phyloP scores from a whole-genome alignment of 1,284 basidiomycete species.

The Agroathelia rolfsii region DNA sequence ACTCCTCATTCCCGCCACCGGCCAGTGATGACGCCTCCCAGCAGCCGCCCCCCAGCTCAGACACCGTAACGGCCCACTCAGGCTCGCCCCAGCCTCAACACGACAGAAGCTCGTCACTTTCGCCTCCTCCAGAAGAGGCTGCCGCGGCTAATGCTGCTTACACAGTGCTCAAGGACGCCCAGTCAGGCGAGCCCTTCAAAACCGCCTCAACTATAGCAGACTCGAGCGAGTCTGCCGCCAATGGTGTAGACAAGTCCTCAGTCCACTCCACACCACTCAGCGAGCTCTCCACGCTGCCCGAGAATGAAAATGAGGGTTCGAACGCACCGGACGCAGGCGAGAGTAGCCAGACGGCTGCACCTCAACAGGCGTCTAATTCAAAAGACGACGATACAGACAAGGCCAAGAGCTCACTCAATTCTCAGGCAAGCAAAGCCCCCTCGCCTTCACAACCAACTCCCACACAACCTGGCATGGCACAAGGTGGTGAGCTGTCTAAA shows the following conservation, averaged over 20 bases:
- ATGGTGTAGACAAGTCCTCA: slow-evolving; percentile 27
- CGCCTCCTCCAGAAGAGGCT: slow-evolving; percentile 36
- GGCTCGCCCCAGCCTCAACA: slow-evolving; percentile 4
- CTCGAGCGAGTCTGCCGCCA: slow-evolving; percentile 14
- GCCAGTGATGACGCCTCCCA: slow-evolving; percentile 15
- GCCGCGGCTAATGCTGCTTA: slow-evolving; percentile 20
- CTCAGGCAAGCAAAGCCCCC: too few relatives aligned
- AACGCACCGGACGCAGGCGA: slow-evolving; percentile 10
- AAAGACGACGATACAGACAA: too few relatives aligned
- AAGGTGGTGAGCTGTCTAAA: slow-evolving; percentile 3
- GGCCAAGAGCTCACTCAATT: too few relatives aligned
- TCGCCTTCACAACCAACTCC: too few relatives aligned
- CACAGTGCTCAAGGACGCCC: too few relatives aligned
- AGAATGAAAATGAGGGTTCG: slow-evolving; percentile 30
- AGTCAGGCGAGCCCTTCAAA: too few relatives aligned
- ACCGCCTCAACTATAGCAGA: slow-evolving; percentile 6
- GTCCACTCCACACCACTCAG: slow-evolving; percentile 56
- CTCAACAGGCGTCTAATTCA: slow-evolving; percentile 9
- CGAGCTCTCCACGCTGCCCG: slow-evolving; percentile 55
- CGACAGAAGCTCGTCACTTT: slow-evolving; percentile 37
- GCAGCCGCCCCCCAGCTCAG: slow-evolving; percentile 15
- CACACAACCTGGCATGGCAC: too few relatives aligned
- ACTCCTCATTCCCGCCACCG: slow-evolving; percentile 16
- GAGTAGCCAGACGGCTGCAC: slow-evolving; percentile 6
- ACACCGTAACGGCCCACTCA: slow-evolving; percentile 14